A percentile compares a stretch with the other conserved stretches of the same genome.
Conservation (phyloP, 1,284 basidiomycete genomes). For the Neonothopanus nambi region DNA sequence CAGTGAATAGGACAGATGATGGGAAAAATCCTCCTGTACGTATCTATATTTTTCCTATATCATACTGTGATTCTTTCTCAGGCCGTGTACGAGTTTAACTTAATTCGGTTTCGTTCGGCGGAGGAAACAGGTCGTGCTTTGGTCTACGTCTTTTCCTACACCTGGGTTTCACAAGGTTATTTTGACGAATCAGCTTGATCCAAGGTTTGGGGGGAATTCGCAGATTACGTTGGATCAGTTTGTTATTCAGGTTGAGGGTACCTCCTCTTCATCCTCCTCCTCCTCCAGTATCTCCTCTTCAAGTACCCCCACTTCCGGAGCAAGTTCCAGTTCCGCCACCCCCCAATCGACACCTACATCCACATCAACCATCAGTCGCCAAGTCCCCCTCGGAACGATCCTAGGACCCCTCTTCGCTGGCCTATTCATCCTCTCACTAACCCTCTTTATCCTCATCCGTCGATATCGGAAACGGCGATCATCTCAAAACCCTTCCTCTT, state of each 20-base stretch:
- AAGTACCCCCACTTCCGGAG: too few species aligned
- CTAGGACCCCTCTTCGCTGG: too few species aligned
- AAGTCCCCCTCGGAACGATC: too few species aligned
- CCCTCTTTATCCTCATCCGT: not conserved
- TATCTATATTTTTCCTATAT: constrained; percentile 27
- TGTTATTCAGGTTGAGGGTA: constrained; percentile 23
- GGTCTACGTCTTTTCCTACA: not conserved
- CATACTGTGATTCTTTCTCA: constrained; percentile 24
- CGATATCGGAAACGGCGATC: too few species aligned
- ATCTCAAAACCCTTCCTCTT: constrained; percentile 1
- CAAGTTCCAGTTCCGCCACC: too few species aligned
- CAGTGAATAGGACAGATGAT: constrained; percentile 24
- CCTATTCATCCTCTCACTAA: not conserved
- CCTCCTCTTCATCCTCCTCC: not conserved
- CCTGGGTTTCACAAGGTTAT: constrained; percentile 28
- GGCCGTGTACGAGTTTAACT: not conserved
- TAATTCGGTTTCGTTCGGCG: not conserved
- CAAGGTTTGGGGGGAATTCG: constrained; percentile 24
- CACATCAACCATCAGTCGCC: too few species aligned
- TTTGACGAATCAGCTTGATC: constrained; percentile 21
- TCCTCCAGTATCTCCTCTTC: not conserved
- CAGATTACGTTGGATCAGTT: constrained; percentile 31
- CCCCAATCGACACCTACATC: too few species aligned
- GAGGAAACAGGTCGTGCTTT: not conserved
- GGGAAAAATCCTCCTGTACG: too few species aligned